Evolutionary conservation across 345 rosid species (phyloP).

Genomic region (Hirschfeldia incana): DNA sequence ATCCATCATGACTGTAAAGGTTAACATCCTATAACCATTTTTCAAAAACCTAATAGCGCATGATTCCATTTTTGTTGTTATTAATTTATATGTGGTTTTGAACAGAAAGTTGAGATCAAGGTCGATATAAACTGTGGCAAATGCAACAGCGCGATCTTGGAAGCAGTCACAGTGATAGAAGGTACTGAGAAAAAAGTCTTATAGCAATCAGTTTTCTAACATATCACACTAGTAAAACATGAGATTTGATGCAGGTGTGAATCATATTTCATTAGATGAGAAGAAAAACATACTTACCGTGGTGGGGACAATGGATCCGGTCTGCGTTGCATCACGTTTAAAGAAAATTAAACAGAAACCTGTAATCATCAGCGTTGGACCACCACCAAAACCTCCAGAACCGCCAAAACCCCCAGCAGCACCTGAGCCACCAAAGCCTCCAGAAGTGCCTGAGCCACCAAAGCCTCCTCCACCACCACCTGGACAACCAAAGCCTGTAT

Average conservation of each 20-base stretch:
- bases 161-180: slow-evolving; percentile 38
- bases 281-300: slow-evolving; percentile 34
- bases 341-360: slow-evolving; percentile 42
- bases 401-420: not conserved
- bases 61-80: not conserved
- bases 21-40: slow-evolving; percentile 15
- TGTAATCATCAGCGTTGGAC: slow-evolving; percentile 38
- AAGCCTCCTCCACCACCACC: slow-evolving; percentile 8
- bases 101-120: slow-evolving; percentile 33
- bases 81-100: not conserved
- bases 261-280: slow-evolving; percentile 32
- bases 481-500: slow-evolving; percentile 21
- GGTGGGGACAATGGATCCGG: slow-evolving; percentile 42
- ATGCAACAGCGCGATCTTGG: slow-evolving; percentile 36
- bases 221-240: not conserved
- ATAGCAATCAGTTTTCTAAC: not conserved
- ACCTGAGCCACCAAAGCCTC: not conserved
- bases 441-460: not conserved
- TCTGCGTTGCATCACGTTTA: slow-evolving; percentile 28
- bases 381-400: slow-evolving; percentile 38
- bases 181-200: slow-evolving; percentile 6
- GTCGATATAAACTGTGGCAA: slow-evolving; percentile 37
- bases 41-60: not conserved
- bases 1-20: slow-evolving; percentile 38
- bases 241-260: slow-evolving; percentile 33